Evolutionary conservation across 2,329 filamentous ascomycete genomes (phyloP), one percentile per base, ranked within the genome.

Genomic region (Ceratocystis eucalypticola): DNA sequence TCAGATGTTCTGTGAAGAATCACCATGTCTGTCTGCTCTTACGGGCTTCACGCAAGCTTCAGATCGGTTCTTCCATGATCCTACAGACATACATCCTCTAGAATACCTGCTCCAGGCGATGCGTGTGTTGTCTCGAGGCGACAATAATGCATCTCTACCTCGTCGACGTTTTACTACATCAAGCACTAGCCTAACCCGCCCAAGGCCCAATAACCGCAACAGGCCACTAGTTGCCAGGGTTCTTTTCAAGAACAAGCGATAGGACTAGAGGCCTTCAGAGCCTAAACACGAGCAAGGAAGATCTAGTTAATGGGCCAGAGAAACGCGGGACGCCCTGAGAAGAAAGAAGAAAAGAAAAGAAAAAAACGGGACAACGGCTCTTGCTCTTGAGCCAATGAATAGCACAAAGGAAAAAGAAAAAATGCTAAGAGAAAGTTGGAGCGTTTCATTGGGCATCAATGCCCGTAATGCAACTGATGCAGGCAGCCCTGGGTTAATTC

Each of bases 371-470:
- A 22, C 25, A 30, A 17, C 50, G 25, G 46, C 17, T n/a, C 46
- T 22, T n/a, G 46, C 30, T 33, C 30, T 33, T 7, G 5, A 7
- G 6, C 30, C 30, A 33, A 33, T 33, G n/a, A 22, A 10, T 7
- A 33, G 30, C 30, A 33, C 30, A 33, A 1, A 7, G 30, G 30
- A 12, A 41, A 41, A 41, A 41, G 10, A 4, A n/a, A n/a, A 48
- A 41, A 12, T 8, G 10, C 3, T 8, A 50, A 50, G n/a, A 8
- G 22, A 22, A n/a, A 50, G 46, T 22, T 22, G 46, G 17, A 20
- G 46, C 15, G 28, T 59, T 3, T 17, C 53, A 59, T 59, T 59
- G 53, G 53, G 53, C 53, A 59, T 59, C 53, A 59, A 59, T 8
- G 53, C 53, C 12, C 25, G 3, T 15, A 30, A 25, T 20, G 28